Conservation (phyloP, 257 asterid genomes). For the Craterostigma plantagineum region DNA sequence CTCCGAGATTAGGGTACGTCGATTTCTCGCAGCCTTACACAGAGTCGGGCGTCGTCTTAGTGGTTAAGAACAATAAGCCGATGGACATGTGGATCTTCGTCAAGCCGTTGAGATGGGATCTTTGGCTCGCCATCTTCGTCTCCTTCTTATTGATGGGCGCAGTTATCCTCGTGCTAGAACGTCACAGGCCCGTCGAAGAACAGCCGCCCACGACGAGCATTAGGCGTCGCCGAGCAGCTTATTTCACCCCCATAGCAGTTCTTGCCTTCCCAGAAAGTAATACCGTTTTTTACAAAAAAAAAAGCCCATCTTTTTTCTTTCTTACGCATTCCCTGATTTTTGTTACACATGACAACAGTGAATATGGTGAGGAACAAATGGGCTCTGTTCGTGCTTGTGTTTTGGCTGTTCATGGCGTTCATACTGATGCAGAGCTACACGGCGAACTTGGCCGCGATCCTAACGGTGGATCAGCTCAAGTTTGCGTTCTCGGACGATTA, state of each 20-base stretch:
- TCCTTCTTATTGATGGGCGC: no score
- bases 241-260: conserved; percentile 29
- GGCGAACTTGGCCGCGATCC: conserved; percentile 21
- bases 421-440: conserved; percentile 31
- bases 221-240: conserved; percentile 5
- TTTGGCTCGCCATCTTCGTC: no score
- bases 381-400: conserved; percentile 27
- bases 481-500: conserved; percentile 13
- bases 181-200: no score
- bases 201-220: background rate
- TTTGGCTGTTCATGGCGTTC: conserved; percentile 27
- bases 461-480: conserved; percentile 23
- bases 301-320: background rate
- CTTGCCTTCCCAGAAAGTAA: conserved; percentile 50
- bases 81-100: conserved; percentile 22
- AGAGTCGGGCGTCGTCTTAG: conserved; percentile 23
- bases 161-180: no score
- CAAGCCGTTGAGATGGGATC: conserved; percentile 10
- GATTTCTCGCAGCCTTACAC: conserved; percentile 23
- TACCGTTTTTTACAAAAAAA: no score
- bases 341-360: no score
- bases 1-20: conserved; percentile 19
- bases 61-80: conserved; percentile 11
- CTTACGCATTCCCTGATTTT: background rate
- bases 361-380: conserved; percentile 33